These are phyloP conservation scores for Starmerella sp. DNA, from an alignment of 805 yeast genomes.

Conservation along the genomic window DNA sequence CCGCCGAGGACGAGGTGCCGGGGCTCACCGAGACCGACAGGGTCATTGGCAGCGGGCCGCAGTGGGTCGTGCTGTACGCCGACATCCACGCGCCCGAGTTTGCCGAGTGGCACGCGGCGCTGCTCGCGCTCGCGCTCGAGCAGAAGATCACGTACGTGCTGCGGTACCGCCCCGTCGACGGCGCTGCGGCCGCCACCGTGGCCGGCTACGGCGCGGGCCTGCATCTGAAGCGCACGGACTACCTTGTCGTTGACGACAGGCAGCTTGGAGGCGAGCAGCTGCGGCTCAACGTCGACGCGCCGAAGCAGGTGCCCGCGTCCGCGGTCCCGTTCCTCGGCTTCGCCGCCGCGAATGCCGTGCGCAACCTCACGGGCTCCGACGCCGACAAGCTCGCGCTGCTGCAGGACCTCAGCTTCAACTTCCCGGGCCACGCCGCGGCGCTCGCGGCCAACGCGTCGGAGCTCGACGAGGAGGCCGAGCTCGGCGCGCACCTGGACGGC, in stretches of 20 bases:
- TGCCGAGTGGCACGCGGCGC: slow-evolving; percentile 43
- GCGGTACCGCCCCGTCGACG: slow-evolving; percentile 48
- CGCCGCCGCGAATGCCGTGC: slow-evolving; percentile 22
- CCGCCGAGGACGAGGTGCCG: slow-evolving; percentile 17
- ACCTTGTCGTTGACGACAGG: slow-evolving; percentile 53
- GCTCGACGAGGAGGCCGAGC: slow-evolving; percentile 18
- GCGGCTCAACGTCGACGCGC: slow-evolving; percentile 20
- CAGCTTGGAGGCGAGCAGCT: slow-evolving; percentile 24
- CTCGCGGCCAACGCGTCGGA: slow-evolving; percentile 28
- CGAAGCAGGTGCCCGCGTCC: slow-evolving; percentile 11
- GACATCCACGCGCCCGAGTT: slow-evolving; percentile 43
- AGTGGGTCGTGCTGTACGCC: slow-evolving; percentile 58
- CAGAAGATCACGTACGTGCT: slow-evolving; percentile 66
- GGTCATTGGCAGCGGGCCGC: slow-evolving; percentile 44
- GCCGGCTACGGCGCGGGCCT: slow-evolving; percentile 59
- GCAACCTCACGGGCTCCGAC: neutral
- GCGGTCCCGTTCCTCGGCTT: slow-evolving; percentile 9
- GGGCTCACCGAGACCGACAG: slow-evolving; percentile 44
- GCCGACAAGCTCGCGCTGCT: slow-evolving; percentile 6
- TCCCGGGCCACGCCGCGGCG: slow-evolving; percentile 43
- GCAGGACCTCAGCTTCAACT: slow-evolving; percentile 34
- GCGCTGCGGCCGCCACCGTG: slow-evolving; percentile 6
- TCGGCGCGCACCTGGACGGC: slow-evolving; percentile 24
- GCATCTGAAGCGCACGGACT: slow-evolving; percentile 54
- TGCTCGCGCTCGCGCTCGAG: slow-evolving; percentile 46